Percentiles rank a stretch among this genome's conserved stretches.
phyloP scores from a whole-genome alignment of 2,329 filamentous ascomycete genomes.

The Diaporthe vexans region DNA sequence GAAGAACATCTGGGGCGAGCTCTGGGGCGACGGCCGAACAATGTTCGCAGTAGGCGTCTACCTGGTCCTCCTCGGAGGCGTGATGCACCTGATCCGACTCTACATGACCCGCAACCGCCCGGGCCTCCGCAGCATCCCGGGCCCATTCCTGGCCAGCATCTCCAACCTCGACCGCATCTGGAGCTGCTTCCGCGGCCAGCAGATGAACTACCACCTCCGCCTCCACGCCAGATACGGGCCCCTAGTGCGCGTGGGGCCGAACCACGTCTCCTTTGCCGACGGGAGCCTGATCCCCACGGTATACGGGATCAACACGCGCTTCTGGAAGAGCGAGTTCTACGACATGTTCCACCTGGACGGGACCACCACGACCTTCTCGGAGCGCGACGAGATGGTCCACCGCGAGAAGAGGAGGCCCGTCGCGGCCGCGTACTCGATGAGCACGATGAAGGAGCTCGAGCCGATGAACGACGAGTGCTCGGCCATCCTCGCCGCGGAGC shows the following conservation, averaged over 20 bases:
- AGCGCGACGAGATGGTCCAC: constrained; percentile 25
- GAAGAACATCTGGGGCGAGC: neutral
- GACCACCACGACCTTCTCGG: constrained; percentile 26
- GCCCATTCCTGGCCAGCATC: constrained; percentile 25
- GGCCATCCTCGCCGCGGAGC: constrained; percentile 7
- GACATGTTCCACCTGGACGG: constrained; percentile 30
- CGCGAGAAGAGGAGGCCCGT: constrained; percentile 18
- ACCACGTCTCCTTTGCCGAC: constrained; percentile 54
- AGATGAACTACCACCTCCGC: constrained; percentile 36
- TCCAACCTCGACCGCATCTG: constrained; percentile 27
- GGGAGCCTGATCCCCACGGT: constrained; percentile 37
- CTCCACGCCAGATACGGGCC: constrained; percentile 53
- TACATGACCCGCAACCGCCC: neutral
- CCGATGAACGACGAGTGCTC: constrained; percentile 34
- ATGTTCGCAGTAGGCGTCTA: neutral
- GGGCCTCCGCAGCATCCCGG: constrained; percentile 19
- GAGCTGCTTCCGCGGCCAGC: constrained; percentile 8
- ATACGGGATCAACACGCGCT: constrained; percentile 46
- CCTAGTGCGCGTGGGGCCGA: constrained; percentile 54
- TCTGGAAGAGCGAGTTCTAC: constrained; percentile 32
- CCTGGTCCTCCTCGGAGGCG: neutral
- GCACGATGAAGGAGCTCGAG: constrained; percentile 33
- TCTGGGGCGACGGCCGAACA: neutral
- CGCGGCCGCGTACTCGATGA: constrained; percentile 27
- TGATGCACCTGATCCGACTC: neutral